Percentiles rank a stretch among this genome's conserved stretches.
Evolutionary conservation across 345 rosid genomes (phyloP).

Genomic region (Acer yangbiense): DNA sequence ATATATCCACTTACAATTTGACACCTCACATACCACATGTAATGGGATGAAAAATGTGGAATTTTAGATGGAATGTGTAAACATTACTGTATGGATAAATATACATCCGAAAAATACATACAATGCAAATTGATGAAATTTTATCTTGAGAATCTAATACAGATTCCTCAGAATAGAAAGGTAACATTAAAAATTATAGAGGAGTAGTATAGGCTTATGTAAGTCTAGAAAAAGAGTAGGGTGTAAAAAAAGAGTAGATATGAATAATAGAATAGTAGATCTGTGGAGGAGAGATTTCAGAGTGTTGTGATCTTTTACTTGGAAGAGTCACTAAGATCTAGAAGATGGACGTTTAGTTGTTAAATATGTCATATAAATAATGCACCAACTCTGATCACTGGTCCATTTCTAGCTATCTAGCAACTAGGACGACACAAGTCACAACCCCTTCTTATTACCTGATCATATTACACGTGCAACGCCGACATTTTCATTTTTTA

Average conservation of each 20-base stretch:
- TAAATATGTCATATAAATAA: no score
- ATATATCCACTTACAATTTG: no score
- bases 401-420: neutral
- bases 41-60: no score
- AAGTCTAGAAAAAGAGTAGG: neutral
- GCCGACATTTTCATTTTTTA: slow-evolving; percentile 39
- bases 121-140: neutral
- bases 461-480: slow-evolving; percentile 44
- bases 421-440: no score
- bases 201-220: neutral
- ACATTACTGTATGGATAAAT: no score
- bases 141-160: neutral
- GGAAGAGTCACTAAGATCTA: slow-evolving; percentile 23
- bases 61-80: no score
- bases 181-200: neutral
- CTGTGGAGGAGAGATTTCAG: neutral
- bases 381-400: neutral
- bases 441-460: slow-evolving; percentile 11
- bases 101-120: no score
- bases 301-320: slow-evolving; percentile 36
- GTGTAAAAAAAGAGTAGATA: neutral
- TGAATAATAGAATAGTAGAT: neutral
- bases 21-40: no score
- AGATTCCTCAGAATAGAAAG: neutral
- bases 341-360: slow-evolving; percentile 2